Conservation (phyloP, 768 basidiomycete species). For the Aureoboletus auriporus region DNA sequence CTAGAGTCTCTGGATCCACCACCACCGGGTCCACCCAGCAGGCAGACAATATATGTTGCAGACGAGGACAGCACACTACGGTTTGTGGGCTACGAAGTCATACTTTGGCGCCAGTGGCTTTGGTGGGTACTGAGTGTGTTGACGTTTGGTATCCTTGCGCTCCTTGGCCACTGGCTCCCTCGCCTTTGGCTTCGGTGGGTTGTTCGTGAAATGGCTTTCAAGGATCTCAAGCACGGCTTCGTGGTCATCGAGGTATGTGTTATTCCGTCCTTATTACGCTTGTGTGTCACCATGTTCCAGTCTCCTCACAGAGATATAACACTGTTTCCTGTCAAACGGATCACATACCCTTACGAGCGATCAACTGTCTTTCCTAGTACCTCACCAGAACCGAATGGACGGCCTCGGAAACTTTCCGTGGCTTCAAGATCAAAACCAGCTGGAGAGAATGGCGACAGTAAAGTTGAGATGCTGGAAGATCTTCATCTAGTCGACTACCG, state of each 20-base stretch:
- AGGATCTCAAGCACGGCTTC: constrained; percentile 62
- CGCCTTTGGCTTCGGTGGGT: constrained; percentile 87
- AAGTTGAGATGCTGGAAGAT: constrained; percentile 39
- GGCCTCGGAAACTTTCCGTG: constrained; percentile 15
- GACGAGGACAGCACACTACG: constrained; percentile 90
- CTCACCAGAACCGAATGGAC: constrained; percentile 28
- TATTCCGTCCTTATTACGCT: neutral
- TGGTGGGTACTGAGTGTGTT: constrained; percentile 73
- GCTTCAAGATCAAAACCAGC: constrained; percentile 29
- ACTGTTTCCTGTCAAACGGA: constrained; percentile 62
- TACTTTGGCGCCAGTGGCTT: constrained; percentile 53
- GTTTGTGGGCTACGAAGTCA: constrained; percentile 79
- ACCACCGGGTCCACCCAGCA: constrained; percentile 75
- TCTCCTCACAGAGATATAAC: constrained; percentile 81
- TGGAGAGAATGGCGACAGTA: constrained; percentile 27
- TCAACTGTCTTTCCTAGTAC: constrained; percentile 70
- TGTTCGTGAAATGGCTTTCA: constrained; percentile 79
- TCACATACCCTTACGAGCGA: constrained; percentile 74
- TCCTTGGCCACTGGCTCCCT: constrained; percentile 94
- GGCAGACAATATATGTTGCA: constrained; percentile 79
- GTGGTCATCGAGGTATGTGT: constrained; percentile 84
- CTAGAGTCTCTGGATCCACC: constrained; percentile 64
- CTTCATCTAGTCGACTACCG: constrained; percentile 85
- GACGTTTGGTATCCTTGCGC: constrained; percentile 66
- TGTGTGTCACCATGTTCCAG: constrained; percentile 41